phyloP scores from a whole-genome alignment of 371 early-diverging fungal species.

The Lichtheimia corymbifera region DNA sequence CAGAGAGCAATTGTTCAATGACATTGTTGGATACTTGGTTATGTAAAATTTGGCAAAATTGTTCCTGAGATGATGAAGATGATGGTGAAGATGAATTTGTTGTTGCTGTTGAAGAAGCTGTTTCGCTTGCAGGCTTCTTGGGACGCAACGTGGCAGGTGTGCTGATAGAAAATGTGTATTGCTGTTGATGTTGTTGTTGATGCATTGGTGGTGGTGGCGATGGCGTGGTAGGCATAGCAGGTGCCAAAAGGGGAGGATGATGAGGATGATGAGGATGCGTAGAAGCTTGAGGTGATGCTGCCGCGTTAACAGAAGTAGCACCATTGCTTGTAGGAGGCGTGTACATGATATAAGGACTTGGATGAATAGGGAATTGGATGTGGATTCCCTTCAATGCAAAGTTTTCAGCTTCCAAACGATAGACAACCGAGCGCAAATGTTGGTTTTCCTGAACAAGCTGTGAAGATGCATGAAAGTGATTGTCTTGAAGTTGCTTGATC shows the following conservation, averaged over 20 bases:
- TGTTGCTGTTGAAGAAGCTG: background rate
- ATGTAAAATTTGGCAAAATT: conserved; percentile 27
- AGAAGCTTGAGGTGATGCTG: background rate
- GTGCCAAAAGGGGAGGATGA: background rate
- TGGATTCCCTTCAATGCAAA: conserved; percentile 35
- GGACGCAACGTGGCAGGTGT: conserved; percentile 38
- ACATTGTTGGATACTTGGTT: conserved; percentile 30
- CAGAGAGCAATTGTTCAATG: conserved; percentile 32
- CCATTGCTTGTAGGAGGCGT: conserved; percentile 15
- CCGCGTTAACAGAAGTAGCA: background rate
- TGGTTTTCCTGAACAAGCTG: conserved; percentile 46
- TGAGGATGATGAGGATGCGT: background rate
- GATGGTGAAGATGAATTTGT: background rate
- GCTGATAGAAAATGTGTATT: conserved; percentile 43
- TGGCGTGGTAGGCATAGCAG: background rate
- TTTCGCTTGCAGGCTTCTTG: background rate
- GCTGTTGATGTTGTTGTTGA: background rate
- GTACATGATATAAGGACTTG: conserved; percentile 8
- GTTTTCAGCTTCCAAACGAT: conserved; percentile 42
- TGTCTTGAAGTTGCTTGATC: conserved; percentile 58
- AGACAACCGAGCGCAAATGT: conserved; percentile 32
- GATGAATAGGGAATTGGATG: conserved; percentile 21
- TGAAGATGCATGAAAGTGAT: conserved; percentile 33
- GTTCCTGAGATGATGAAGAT: conserved; percentile 2
- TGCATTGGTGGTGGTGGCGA: conserved; percentile 7